Conservation (phyloP, 305 asterid species). For the Stenogyne calaminthoides region DNA sequence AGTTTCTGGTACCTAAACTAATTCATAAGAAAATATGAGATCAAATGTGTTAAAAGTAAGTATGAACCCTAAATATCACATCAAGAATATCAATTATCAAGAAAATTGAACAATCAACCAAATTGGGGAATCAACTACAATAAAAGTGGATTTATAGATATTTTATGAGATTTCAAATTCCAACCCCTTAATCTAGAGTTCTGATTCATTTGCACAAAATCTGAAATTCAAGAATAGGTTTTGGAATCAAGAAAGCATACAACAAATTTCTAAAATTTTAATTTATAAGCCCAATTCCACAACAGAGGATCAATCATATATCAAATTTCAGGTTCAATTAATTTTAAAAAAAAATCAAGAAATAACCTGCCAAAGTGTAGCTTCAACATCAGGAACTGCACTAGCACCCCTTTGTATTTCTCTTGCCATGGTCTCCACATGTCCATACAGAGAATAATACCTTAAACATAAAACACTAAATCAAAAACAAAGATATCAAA, state of each 20-base stretch:
- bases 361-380: conserved; percentile 90
- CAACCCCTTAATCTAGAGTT: background rate
- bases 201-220: background rate
- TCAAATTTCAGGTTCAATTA: background rate
- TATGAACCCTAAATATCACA: background rate
- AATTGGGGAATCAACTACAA: background rate
- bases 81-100: background rate
- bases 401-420: conserved; percentile 79
- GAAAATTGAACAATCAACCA: background rate
- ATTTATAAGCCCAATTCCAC: conserved; percentile 9
- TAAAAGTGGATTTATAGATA: background rate
- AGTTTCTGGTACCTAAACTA: conserved; percentile 79
- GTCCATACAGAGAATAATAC: conserved; percentile 82
- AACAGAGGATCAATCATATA: conserved; percentile 5
- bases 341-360: background rate
- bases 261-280: background rate
- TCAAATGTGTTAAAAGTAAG: background rate
- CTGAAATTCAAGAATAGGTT: background rate
- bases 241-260: background rate
- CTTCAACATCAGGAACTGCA: conserved; percentile 78
- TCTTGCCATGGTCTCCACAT: conserved; percentile 86
- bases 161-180: background rate
- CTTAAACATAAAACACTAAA: conserved; percentile 34
- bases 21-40: background rate
- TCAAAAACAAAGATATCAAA: background rate